phyloP scores from a whole-genome alignment of 2,329 filamentous ascomycete species.

The Didymella keratinophila region DNA sequence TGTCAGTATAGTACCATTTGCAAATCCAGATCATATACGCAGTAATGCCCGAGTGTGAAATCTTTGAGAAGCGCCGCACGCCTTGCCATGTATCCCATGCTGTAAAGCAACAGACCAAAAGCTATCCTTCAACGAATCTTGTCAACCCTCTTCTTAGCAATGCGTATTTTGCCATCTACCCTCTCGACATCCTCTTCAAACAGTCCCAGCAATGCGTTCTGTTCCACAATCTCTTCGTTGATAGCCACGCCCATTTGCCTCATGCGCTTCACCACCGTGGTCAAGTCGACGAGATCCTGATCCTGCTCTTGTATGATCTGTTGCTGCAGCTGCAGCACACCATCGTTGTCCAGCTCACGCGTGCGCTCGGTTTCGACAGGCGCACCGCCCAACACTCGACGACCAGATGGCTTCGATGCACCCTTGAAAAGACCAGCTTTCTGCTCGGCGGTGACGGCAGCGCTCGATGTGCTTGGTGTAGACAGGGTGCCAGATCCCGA shows the following conservation, averaged over 20 bases:
- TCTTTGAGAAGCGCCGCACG: neutral
- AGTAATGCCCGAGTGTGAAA: neutral
- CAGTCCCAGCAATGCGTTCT: conserved; percentile 64
- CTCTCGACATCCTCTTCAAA: conserved; percentile 72
- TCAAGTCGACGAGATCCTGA: conserved; percentile 71
- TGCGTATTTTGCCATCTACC: conserved; percentile 71
- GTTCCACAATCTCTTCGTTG: conserved; percentile 71
- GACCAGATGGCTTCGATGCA: conserved; percentile 49
- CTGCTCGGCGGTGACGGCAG: conserved; percentile 45
- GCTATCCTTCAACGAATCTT: conserved; percentile 61
- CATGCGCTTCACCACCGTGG: conserved; percentile 74
- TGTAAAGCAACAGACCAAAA: neutral
- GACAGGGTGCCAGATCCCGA: conserved; percentile 46
- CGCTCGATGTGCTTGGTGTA: conserved; percentile 42
- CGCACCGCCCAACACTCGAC: conserved; percentile 76
- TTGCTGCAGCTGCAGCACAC: conserved; percentile 76
- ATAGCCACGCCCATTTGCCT: conserved; percentile 81
- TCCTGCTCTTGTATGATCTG: conserved; percentile 80
- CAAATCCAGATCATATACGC: neutral
- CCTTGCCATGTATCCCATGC: conserved; percentile 3
- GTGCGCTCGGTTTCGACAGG: conserved; percentile 78
- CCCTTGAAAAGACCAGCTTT: conserved; percentile 49
- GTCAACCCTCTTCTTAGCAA: conserved; percentile 75
- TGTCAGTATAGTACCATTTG: too few species aligned
- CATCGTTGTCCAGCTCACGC: conserved; percentile 77